Conservation (phyloP, 2,329 filamentous ascomycete species). For the Colletotrichum eleusines region DNA sequence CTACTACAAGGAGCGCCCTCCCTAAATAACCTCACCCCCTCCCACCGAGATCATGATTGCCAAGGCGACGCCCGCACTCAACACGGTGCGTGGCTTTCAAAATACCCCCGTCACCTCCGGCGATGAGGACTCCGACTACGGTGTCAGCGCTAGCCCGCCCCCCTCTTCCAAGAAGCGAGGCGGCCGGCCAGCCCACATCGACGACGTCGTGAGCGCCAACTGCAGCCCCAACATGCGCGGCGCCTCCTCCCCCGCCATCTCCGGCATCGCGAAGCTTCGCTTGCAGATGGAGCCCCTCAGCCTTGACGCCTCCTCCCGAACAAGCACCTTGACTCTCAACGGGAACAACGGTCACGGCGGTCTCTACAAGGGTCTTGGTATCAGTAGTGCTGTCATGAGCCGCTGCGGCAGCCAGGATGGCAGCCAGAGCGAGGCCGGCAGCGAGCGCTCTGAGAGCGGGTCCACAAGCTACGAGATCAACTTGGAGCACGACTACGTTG, state of each 20-base stretch:
- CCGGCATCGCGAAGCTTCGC: conserved; percentile 86
- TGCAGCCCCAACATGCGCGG: conserved; percentile 71
- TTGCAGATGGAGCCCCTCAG: conserved; percentile 84
- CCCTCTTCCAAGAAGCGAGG: conserved; percentile 47
- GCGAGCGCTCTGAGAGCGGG: conserved; percentile 73
- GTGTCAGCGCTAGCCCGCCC: conserved; percentile 44
- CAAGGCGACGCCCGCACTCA: conserved; percentile 62
- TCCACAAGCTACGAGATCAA: conserved; percentile 86
- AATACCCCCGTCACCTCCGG: conserved; percentile 66
- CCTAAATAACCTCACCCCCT: conserved; percentile 10
- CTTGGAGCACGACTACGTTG: conserved; percentile 87
- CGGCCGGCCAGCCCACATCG: conserved; percentile 56
- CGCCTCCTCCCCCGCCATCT: conserved; percentile 66
- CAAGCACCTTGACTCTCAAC: conserved; percentile 67
- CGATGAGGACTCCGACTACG: conserved; percentile 69
- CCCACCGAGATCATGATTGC: conserved; percentile 56
- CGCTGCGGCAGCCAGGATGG: conserved; percentile 68
- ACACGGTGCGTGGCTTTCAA: conserved; percentile 68
- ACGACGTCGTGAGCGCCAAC: conserved; percentile 72
- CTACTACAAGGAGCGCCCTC: conserved; percentile 37
- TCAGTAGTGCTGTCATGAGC: conserved; percentile 68
- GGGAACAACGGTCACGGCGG: conserved; percentile 58
- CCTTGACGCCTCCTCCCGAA: conserved; percentile 68
- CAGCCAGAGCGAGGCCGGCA: conserved; percentile 64
- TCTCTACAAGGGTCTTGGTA: conserved; percentile 47